Evolutionary conservation across 345 rosid species (phyloP).

Genomic region (Streptanthus diversifolius): DNA sequence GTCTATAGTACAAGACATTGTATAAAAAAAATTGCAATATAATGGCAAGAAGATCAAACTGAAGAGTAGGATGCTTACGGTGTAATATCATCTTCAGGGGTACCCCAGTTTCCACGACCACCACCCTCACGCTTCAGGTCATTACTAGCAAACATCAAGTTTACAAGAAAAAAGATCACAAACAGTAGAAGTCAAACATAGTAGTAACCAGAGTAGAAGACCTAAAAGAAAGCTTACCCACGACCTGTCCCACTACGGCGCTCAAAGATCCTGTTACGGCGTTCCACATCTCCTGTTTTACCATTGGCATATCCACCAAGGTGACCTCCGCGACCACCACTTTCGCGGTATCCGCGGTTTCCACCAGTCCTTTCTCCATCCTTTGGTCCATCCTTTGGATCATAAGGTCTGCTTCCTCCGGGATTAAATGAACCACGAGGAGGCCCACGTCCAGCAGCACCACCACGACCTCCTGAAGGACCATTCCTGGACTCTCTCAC

Average conservation of each 20-base stretch:
- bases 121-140: conserved; percentile 83
- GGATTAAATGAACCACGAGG: conserved; percentile 39
- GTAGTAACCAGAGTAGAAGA: not conserved
- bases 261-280: conserved; percentile 56
- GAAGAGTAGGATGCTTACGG: conserved; percentile 43
- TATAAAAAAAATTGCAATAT: not conserved
- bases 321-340: conserved; percentile 39
- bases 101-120: conserved; percentile 97
- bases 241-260: conserved; percentile 93
- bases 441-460: conserved; percentile 42
- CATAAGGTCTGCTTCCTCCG: conserved; percentile 43
- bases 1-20: not conserved
- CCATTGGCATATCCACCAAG: conserved; percentile 68
- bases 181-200: not conserved
- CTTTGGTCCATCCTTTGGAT: conserved; percentile 55
- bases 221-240: conserved; percentile 48
- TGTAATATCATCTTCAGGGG: conserved; percentile 61
- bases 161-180: not conserved
- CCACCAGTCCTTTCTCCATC: conserved; percentile 44
- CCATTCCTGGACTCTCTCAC: conserved; percentile 75
- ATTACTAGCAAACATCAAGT: conserved; percentile 39
- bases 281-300: conserved; percentile 64
- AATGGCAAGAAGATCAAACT: not conserved
- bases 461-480: conserved; percentile 45
- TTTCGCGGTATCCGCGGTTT: conserved; percentile 40